Conservation (phyloP, 306 rosid genomes). For the cucumber (Cucumis sativus) region DNA sequence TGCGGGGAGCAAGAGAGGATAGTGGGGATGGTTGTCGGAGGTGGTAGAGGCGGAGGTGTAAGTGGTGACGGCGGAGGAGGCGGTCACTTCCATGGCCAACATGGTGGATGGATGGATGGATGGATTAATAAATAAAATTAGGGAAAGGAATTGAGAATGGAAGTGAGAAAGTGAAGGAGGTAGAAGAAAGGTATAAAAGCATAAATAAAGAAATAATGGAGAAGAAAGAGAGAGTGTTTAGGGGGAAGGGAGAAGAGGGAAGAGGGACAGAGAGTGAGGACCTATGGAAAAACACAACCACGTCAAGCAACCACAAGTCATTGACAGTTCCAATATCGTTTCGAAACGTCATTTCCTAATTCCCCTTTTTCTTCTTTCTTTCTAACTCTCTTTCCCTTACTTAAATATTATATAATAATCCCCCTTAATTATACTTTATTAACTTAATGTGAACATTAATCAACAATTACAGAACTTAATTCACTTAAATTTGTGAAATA, state of each 20-base stretch:
- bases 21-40: background rate
- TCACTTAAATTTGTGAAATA: no score
- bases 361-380: no score
- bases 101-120: background rate
- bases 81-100: constrained; percentile 21
- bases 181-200: no score
- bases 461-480: no score
- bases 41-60: background rate
- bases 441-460: no score
- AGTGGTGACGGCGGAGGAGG: background rate
- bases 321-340: constrained; percentile 18
- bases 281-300: constrained; percentile 14
- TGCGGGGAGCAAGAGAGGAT: background rate
- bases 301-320: constrained; percentile 12
- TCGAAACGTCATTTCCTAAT: constrained; percentile 15
- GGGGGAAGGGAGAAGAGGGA: background rate
- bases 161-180: no score
- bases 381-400: no score
- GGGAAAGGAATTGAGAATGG: no score
- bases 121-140: no score
- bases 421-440: no score
- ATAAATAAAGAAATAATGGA: background rate
- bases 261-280: constrained; percentile 4
- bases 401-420: no score
- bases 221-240: background rate